Conservation (phyloP, 73 alveolate species). For the Paramecium bursaria region DNA sequence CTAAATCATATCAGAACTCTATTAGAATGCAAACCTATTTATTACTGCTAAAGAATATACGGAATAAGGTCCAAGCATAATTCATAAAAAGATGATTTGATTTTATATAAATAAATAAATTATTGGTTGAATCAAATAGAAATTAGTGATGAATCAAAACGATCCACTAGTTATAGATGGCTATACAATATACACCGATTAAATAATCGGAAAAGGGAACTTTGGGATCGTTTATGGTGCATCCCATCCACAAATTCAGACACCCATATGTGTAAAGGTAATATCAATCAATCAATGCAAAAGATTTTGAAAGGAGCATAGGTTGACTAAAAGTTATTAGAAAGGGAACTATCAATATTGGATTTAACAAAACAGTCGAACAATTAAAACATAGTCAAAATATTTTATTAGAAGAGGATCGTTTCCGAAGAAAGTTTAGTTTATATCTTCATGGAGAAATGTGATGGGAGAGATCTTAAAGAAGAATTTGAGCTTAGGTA, state of each 20-base stretch:
- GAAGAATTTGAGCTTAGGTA: neutral
- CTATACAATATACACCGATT: too few relatives aligned
- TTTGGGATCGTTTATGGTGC: constrained; percentile 46
- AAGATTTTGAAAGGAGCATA: constrained; percentile 25
- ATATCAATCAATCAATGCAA: neutral
- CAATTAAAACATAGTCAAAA: constrained; percentile 24
- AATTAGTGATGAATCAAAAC: too few relatives aligned
- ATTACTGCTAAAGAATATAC: too few relatives aligned
- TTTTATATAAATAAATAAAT: too few relatives aligned
- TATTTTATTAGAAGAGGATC: neutral
- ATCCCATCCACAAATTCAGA: constrained; percentile 6
- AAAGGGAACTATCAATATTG: constrained; percentile 11
- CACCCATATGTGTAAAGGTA: constrained; percentile 40
- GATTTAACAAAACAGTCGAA: neutral
- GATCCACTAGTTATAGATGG: too few relatives aligned
- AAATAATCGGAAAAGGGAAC: constrained; percentile 32
- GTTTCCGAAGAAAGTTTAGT: neutral
- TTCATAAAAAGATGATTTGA: too few relatives aligned
- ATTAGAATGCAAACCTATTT: too few relatives aligned
- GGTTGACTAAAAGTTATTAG: constrained; percentile 2
- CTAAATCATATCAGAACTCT: too few relatives aligned
- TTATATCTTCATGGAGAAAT: constrained; percentile 39
- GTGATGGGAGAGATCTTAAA: constrained; percentile 44
- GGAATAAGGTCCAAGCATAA: too few relatives aligned
- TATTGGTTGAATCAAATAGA: too few relatives aligned